A percentile compares a stretch with the other conserved stretches of the same genome.
phyloP scores from a whole-genome alignment of 2,329 filamentous ascomycete species.

The Dactylellina sp. region DNA sequence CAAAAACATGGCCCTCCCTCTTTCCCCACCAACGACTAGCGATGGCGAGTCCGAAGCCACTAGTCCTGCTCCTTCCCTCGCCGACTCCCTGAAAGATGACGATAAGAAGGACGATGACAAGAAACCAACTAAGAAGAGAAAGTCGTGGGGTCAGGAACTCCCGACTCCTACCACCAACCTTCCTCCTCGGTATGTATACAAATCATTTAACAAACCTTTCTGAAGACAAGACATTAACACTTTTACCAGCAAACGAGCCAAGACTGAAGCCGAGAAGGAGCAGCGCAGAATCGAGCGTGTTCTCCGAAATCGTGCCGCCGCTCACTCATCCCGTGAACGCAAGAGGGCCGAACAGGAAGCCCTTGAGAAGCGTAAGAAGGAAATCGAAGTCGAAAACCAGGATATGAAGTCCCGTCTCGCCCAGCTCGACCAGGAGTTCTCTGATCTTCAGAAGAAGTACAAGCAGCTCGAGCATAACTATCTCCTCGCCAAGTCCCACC shows the following conservation, averaged over 20 bases:
- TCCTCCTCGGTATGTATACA: conserved; percentile 77
- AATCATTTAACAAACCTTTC: conserved; percentile 10
- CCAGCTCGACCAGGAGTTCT: conserved; percentile 71
- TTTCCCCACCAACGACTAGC: conserved; percentile 41
- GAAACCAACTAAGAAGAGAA: conserved; percentile 89
- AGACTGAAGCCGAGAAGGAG: conserved; percentile 99
- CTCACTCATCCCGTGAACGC: conserved; percentile 94
- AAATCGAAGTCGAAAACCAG: conserved; percentile 77
- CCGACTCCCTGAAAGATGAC: conserved; percentile 11
- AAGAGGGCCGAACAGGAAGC: conserved; percentile 91
- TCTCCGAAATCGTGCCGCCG: conserved; percentile 92
- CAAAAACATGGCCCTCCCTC: conserved; percentile 44
- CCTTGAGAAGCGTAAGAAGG: conserved; percentile 74
- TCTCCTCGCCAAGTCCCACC: conserved; percentile 56
- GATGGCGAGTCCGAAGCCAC: conserved; percentile 42
- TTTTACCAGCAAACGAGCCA: conserved; percentile 84
- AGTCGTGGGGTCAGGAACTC: conserved; percentile 98
- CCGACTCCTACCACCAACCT: conserved; percentile 97
- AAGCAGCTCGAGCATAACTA: conserved; percentile 64
- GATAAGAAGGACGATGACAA: conserved; percentile 67
- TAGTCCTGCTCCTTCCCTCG: conserved; percentile 34
- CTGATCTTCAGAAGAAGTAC: conserved; percentile 67
- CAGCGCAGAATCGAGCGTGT: conserved; percentile 97
- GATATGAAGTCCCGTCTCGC: conserved; percentile 74
- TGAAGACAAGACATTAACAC: conserved; percentile 60